These are phyloP conservation scores for Coffea humblotiana DNA, from an alignment of 305 asterid genomes.

Conservation along the genomic window DNA sequence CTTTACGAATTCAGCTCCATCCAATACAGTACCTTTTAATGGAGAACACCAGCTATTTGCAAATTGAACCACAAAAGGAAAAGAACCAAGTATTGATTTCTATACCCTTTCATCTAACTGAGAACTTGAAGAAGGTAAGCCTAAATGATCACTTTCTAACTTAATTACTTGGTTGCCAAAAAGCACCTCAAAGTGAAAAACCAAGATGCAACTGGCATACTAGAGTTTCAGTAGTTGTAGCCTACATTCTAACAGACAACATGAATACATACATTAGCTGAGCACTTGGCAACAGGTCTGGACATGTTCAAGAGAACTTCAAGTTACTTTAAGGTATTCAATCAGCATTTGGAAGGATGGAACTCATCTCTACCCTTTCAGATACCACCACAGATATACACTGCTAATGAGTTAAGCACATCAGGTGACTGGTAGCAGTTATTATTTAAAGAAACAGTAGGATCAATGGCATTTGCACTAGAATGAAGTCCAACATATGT, in stretches of 20 bases:
- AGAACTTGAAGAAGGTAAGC: not conserved
- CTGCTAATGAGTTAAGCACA: not conserved
- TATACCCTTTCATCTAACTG: too few species aligned
- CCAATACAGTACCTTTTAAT: not conserved
- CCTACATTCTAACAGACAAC: not conserved
- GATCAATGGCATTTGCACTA: not conserved
- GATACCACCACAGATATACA: not conserved
- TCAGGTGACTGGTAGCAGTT: too few species aligned
- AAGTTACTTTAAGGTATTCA: not conserved
- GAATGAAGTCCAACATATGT: not conserved
- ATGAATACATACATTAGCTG: not conserved
- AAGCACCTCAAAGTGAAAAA: not conserved
- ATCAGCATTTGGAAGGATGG: not conserved
- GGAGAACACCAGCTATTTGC: not conserved
- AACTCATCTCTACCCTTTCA: not conserved
- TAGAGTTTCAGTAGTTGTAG: not conserved
- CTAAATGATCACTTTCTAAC: not conserved
- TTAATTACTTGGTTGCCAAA: not conserved
- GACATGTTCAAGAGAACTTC: not conserved
- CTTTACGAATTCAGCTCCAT: not conserved
- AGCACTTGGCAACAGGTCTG: slow-evolving; percentile 1
- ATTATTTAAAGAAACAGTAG: not conserved
- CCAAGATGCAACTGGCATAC: not conserved
- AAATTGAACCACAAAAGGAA: not conserved
- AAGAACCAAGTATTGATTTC: not conserved